Evolutionary conservation across 2,329 filamentous ascomycete genomes (phyloP).

Genomic region (Boeremia lycopersici): DNA sequence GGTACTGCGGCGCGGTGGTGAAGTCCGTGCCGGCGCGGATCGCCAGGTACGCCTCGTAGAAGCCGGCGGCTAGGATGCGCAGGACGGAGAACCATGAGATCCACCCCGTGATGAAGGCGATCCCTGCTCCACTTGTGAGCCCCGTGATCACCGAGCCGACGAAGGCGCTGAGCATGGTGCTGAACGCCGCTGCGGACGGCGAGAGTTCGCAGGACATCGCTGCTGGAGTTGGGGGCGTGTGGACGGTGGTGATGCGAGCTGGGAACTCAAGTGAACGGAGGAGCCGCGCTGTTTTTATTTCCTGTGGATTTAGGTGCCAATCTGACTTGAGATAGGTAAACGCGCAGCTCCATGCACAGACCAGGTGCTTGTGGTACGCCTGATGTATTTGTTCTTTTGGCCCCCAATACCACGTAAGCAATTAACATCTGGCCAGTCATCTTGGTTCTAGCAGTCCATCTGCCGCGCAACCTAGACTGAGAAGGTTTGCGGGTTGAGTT

Average conservation of each 20-base stretch:
- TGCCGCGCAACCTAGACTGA: too few relatives aligned
- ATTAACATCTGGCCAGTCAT: not conserved
- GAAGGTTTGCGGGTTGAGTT: too few relatives aligned
- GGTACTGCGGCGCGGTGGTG: not conserved
- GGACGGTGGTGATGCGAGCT: not conserved
- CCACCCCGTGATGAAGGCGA: constrained; percentile 5
- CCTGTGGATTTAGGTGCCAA: not conserved
- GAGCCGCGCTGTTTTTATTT: not conserved
- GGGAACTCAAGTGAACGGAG: not conserved
- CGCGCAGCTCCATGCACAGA: not conserved
- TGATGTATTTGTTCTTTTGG: not conserved
- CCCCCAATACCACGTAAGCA: not conserved
- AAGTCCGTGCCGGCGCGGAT: not conserved
- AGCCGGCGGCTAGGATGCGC: not conserved
- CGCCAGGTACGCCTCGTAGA: not conserved
- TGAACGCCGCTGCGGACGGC: not conserved
- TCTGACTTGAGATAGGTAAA: not conserved
- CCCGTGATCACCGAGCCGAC: constrained; percentile 5
- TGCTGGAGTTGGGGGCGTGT: not conserved
- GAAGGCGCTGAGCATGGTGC: constrained; percentile 5
- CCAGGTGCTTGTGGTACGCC: not conserved
- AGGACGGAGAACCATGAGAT: constrained; percentile 1
- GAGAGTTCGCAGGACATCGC: constrained; percentile 4
- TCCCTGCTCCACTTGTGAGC: not conserved
- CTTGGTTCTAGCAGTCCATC: not conserved